Evolutionary conservation across 2,329 filamentous ascomycete genomes (phyloP).

Genomic region (Alternaria angustiovoidea): DNA sequence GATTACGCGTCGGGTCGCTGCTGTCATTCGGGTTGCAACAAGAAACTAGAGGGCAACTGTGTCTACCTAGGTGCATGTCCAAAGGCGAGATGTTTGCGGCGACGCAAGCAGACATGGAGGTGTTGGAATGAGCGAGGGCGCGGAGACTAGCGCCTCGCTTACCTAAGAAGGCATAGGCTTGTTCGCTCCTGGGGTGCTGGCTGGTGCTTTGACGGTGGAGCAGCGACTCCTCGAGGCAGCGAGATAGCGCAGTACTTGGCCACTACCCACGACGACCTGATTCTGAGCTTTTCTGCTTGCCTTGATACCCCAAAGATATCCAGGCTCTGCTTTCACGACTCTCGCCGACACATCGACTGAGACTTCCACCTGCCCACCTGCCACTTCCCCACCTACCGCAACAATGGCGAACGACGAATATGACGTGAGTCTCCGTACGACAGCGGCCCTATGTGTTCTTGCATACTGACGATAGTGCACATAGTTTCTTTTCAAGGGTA

Average conservation of each 20-base stretch:
- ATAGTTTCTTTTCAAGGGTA: conserved; percentile 99
- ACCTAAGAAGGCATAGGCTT: conserved; percentile 13
- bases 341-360: not conserved
- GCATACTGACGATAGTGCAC: conserved; percentile 33
- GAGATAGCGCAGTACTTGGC: conserved; percentile 16
- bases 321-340: not conserved
- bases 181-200: conserved; percentile 13
- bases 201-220: conserved; percentile 18
- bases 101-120: conserved; percentile 2
- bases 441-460: conserved; percentile 22
- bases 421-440: conserved; percentile 74
- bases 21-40: not conserved
- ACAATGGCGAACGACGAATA: conserved; percentile 99
- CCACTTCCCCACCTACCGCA: conserved; percentile 43
- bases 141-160: conserved; percentile 17
- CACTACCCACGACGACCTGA: conserved; percentile 17
- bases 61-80: not conserved
- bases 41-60: not conserved
- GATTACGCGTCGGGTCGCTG: not conserved
- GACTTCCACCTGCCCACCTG: conserved; percentile 11
- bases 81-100: not conserved
- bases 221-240: conserved; percentile 21
- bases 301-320: conserved; percentile 1
- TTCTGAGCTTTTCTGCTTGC: conserved; percentile 1
- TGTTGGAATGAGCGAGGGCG: not conserved